phyloP scores from a whole-genome alignment of 2,329 filamentous ascomycete genomes.

The Penicillium sp. region DNA sequence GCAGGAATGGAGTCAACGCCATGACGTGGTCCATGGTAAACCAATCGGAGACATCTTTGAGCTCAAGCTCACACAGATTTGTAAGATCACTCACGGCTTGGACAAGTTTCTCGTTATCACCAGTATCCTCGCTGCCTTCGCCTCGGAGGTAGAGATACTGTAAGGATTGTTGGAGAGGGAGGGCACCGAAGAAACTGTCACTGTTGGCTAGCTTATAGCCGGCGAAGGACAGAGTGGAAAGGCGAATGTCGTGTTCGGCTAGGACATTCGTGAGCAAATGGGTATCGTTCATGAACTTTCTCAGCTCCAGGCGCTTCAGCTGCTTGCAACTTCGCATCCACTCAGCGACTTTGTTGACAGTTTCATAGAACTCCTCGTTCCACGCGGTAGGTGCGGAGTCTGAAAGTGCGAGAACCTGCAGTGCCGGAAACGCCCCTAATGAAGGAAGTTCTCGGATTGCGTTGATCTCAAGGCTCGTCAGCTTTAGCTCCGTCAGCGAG shows the following conservation, averaged over 20 bases:
- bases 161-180: slow-evolving; percentile 34
- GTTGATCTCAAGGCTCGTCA: slow-evolving; percentile 54
- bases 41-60: slow-evolving; percentile 41
- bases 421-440: slow-evolving; percentile 31
- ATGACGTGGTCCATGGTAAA: slow-evolving; percentile 38
- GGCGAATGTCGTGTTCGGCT: slow-evolving; percentile 28
- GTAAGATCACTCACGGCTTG: slow-evolving; percentile 34
- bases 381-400: slow-evolving; percentile 51
- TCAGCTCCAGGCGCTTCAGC: slow-evolving; percentile 58
- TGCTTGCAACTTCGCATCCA: slow-evolving; percentile 62
- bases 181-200: slow-evolving; percentile 34
- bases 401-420: slow-evolving; percentile 56
- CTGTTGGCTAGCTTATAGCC: slow-evolving; percentile 31
- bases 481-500: slow-evolving; percentile 60
- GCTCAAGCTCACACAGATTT: slow-evolving; percentile 36
- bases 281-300: slow-evolving; percentile 57
- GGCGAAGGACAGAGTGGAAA: slow-evolving; percentile 36
- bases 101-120: slow-evolving; percentile 36
- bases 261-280: slow-evolving; percentile 37
- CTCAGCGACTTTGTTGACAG: slow-evolving; percentile 55
- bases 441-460: slow-evolving; percentile 46
- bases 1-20: slow-evolving; percentile 33
- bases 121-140: slow-evolving; percentile 30
- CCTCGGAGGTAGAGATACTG: slow-evolving; percentile 37
- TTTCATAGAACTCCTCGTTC: slow-evolving; percentile 57